Base-by-base conservation (phyloP, 805 yeast species). In the Helenozyma baotianmanensis region DNA sequence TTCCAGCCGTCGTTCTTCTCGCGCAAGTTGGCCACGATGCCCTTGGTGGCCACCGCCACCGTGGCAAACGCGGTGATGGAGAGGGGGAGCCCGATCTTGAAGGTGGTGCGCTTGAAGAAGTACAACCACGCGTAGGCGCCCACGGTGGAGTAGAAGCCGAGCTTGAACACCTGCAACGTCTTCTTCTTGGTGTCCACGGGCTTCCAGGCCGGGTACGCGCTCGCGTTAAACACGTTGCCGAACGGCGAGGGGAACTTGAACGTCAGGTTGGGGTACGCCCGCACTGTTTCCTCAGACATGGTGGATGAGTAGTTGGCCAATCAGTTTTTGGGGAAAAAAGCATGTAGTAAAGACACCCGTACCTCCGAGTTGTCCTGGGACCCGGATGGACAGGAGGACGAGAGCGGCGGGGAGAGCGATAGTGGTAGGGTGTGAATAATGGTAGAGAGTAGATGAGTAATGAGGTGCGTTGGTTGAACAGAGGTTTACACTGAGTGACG, bases 1-100 rank as follows among this genome's bases (percentile, higher is more conserved):
- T 79, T 80, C 62, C 74, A 60, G 11, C 78, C 78, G 49, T 80
- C 83, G 48, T 75, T 76, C 51, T 66, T 70, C 54, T 76, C 78
- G 50, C 84, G 68, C 47, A 81, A 56, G 55, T 81, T 80, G 42
- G 82, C 67, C 21, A 74, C 42, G 15, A 74, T 64, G 18, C 69
- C 68, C 48, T 56, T 62, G 26, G 73, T 55, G 42, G 75, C 70
- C 18, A 75, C 67, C 27, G 78, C 77, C 14, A 68, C 68, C 9
- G 77, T 65, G 27, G 77, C 72, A 38, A 72, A 60, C 1, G 64
- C 66, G 27, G 62, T 56, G 23, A 64, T 60, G 6, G 68, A 55
- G 23, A 54, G 50, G 36, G 64, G 72, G 33, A 58, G 61, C 35
- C 50, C 71, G 44, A 56, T 42, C 46, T 65, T 65, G 49, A 67